Conservation (phyloP, 768 basidiomycete species). For the Leccinellum rugosiceps region DNA sequence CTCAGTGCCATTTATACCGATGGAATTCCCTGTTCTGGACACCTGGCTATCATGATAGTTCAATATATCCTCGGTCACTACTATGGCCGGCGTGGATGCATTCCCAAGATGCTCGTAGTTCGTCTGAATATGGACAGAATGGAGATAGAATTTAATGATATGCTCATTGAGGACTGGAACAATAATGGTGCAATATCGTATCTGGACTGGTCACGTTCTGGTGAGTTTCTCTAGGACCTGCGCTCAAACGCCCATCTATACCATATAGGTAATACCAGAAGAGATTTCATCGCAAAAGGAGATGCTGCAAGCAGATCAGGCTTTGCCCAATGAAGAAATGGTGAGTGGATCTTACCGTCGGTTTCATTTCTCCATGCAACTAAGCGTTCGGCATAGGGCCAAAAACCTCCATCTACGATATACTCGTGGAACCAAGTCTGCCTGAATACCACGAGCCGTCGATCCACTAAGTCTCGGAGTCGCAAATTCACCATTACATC, state of each 20-base stretch:
- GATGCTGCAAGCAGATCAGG: too few species aligned
- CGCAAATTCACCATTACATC: neutral
- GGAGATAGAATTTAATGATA: conserved; percentile 95
- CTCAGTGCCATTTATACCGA: conserved; percentile 39
- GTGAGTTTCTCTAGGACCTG: too few species aligned
- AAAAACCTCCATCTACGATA: neutral
- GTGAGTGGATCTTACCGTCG: neutral
- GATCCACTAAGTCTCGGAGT: neutral
- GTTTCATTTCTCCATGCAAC: neutral
- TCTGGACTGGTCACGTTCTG: conserved; percentile 53
- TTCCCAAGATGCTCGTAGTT: conserved; percentile 66
- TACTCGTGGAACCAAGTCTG: neutral
- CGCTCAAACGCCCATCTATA: too few species aligned
- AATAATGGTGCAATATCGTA: conserved; percentile 95
- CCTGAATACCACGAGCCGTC: neutral
- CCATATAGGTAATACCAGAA: too few species aligned
- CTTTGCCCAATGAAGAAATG: neutral
- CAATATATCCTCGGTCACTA: conserved; percentile 80
- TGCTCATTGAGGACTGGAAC: conserved; percentile 96
- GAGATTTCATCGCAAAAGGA: too few species aligned
- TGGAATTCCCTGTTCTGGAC: conserved; percentile 62
- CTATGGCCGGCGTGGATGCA: conserved; percentile 49
- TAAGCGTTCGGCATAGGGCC: neutral
- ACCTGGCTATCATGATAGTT: conserved; percentile 76
- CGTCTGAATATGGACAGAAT: conserved; percentile 90